Base-by-base conservation (phyloP, 768 basidiomycete genomes). In the Naematelia aurantialba region DNA sequence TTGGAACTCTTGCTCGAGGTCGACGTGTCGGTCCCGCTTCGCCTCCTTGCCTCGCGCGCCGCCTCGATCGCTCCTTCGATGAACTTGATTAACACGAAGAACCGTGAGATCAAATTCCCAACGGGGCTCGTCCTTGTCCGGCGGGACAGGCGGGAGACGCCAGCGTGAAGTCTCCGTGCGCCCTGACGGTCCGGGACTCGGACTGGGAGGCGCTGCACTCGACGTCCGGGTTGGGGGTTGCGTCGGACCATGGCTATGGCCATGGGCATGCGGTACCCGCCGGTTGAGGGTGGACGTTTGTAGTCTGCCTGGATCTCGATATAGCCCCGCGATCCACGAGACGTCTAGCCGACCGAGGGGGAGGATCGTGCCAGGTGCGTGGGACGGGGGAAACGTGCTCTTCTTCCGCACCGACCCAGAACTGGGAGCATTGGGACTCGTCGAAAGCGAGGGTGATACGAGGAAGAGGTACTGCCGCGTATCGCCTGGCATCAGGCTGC, bases 241-340 rank as follows among this genome's bases (percentile, higher is more conserved):
- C 0, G 81, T 82, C 77, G 78, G 11, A n/a, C 52, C 19, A 24
- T 49, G 14, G 21, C 45, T 51, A 29, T 51, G 76, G 63, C 60
- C 78, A 4, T 77, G 74, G 26, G 78, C 69, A 5, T 81, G 77
- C 13, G 88, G 88, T 60, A 93, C 85, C 45, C 87, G 82, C 50
- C 92, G 84, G 19, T 91, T 89, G 1, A 97, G 79, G 81, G 88
- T 88, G 78, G 91, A 92, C 1, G 92, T 94, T 27, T 93, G 79
- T 1, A 97, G 80, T 26, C 90, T 83, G 0, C 92, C 93, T 25
- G 87, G 87, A 78, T 93, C 89, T 8, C 89, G 89, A 63, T 86
- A 87, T 2, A 84, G 83, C 5, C 91, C 90, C 46, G 67, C 60
- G 39, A 85, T 80, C 93, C 93, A 97, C 12, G 85, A 84, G 46